A percentile compares a stretch with the other conserved stretches of the same genome.
These are phyloP conservation scores for Backusella parvicylindrica DNA, from an alignment of 192 early-diverging fungal genomes.

Conservation along the genomic window DNA sequence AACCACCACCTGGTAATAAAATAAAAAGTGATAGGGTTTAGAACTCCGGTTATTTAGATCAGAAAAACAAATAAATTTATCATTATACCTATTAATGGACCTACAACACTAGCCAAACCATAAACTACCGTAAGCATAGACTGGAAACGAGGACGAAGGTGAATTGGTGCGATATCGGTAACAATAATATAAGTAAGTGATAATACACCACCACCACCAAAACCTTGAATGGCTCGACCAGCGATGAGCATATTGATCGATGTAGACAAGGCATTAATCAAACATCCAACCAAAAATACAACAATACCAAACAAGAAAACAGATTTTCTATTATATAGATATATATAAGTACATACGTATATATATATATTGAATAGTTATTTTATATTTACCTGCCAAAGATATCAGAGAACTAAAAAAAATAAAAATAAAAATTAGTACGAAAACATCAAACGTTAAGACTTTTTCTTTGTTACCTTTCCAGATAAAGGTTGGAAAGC, in stretches of 20 bases:
- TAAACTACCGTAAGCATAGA: constrained; percentile 58
- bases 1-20: constrained; percentile 56
- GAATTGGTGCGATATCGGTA: constrained; percentile 63
- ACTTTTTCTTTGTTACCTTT: constrained; percentile 6
- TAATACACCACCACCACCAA: constrained; percentile 65
- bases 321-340: constrained; percentile 7
- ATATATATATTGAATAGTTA: neutral
- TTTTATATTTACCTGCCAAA: neutral
- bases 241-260: constrained; percentile 68
- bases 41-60: neutral
- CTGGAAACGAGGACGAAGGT: constrained; percentile 63
- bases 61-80: constrained; percentile 19
- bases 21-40: neutral
- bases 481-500: constrained; percentile 27
- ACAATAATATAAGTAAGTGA: constrained; percentile 63
- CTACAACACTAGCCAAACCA: constrained; percentile 59
- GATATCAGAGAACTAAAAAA: neutral
- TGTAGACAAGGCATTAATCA: constrained; percentile 50
- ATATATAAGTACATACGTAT: neutral
- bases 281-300: constrained; percentile 43
- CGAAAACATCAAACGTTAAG: neutral
- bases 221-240: constrained; percentile 56
- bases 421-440: neutral
- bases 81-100: constrained; percentile 48
- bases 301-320: constrained; percentile 28